Conservation (phyloP, 2,329 filamentous ascomycete species). For the Raffaelea arxii region DNA sequence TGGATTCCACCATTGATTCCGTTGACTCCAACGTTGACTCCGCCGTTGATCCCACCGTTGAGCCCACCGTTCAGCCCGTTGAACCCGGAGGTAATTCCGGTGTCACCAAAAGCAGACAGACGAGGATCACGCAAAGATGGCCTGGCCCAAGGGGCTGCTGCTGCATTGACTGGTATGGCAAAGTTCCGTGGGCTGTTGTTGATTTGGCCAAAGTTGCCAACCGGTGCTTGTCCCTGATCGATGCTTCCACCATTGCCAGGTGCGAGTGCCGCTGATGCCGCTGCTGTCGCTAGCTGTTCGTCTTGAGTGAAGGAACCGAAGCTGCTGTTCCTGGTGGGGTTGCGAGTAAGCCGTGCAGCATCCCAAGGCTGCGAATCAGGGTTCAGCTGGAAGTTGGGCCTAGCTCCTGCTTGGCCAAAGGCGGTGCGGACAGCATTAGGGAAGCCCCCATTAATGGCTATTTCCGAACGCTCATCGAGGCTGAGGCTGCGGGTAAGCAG, state of each 20-base stretch:
- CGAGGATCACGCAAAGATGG: conserved; percentile 12
- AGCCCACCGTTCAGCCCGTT: too few species aligned
- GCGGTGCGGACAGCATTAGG: neutral
- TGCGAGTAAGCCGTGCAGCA: conserved; percentile 12
- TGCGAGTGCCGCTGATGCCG: conserved; percentile 9
- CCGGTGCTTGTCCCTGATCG: conserved; percentile 28
- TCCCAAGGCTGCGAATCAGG: conserved; percentile 37
- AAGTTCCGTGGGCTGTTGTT: conserved; percentile 19
- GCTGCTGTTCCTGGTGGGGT: neutral
- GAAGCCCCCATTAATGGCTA: neutral
- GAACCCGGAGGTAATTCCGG: too few species aligned
- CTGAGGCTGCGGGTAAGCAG: conserved; percentile 3
- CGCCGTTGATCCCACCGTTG: too few species aligned
- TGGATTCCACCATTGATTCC: too few species aligned
- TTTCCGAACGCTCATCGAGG: conserved; percentile 1
- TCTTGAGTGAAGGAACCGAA: neutral
- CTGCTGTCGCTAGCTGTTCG: neutral
- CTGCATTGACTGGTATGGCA: conserved; percentile 2
- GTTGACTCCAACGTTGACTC: too few species aligned
- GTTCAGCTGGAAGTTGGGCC: conserved; percentile 34
- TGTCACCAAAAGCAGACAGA: too few species aligned
- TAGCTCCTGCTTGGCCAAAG: neutral
- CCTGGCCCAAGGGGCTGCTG: conserved; percentile 28
- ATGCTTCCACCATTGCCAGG: conserved; percentile 22
- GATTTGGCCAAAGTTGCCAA: conserved; percentile 19